These are phyloP conservation scores for Cymbidium sinense DNA, from an alignment of 106 monocot genomes.

Conservation along the genomic window DNA sequence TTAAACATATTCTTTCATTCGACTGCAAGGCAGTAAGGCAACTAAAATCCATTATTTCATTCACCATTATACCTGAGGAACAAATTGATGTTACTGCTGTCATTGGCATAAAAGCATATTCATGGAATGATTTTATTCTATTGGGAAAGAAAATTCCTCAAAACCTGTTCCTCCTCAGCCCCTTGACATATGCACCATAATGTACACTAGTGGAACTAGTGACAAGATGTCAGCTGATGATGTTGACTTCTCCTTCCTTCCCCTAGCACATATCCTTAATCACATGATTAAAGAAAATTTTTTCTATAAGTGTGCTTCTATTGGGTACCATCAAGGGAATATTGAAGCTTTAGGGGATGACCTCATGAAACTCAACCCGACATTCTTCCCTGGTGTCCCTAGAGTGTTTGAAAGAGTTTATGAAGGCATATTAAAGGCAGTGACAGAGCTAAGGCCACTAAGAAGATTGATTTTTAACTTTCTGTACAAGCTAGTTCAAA, in stretches of 20 bases:
- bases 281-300: conserved; percentile 94
- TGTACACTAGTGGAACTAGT: conserved; percentile 95
- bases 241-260: conserved; percentile 88
- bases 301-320: conserved; percentile 82
- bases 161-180: no score
- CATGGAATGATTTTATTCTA: conserved; percentile 60
- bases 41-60: conserved; percentile 62
- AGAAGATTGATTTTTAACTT: no score
- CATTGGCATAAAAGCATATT: no score
- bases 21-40: conserved; percentile 26
- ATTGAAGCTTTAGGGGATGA: no score
- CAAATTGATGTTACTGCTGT: conserved; percentile 27
- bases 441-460: no score
- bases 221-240: conserved; percentile 91
- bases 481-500: no score
- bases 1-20: conserved; percentile 55
- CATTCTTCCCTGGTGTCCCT: conserved; percentile 85
- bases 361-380: conserved; percentile 84
- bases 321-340: conserved; percentile 94
- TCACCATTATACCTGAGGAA: conserved; percentile 40
- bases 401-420: conserved; percentile 88
- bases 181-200: no score
- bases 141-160: conserved; percentile 56
- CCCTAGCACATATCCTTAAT: no score
- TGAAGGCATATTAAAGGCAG: conserved; percentile 81